phyloP scores from a whole-genome alignment of 2,329 filamentous ascomycete species.

The Arthroderma uncinatum region DNA sequence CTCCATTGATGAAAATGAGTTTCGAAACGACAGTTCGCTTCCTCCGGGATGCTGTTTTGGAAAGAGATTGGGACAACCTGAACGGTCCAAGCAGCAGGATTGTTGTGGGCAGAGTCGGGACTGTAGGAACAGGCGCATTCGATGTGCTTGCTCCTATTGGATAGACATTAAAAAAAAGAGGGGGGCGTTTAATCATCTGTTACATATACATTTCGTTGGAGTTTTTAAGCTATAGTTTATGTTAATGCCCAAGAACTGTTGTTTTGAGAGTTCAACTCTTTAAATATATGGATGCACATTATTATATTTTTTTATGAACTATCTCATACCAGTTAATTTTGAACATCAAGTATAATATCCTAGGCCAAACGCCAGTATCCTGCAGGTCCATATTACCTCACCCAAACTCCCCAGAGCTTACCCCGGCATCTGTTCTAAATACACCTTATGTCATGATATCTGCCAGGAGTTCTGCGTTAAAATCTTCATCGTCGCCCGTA shows the following conservation, averaged over 20 bases:
- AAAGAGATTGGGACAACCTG: conserved; percentile 82
- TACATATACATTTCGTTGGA: neutral
- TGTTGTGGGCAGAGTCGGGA: conserved; percentile 72
- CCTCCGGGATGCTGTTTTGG: conserved; percentile 80
- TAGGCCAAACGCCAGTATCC: neutral
- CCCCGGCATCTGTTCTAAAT: neutral
- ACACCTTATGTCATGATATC: neutral
- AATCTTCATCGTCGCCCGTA: conserved; percentile 24
- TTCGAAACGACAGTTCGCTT: conserved; percentile 96
- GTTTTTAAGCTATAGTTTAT: neutral
- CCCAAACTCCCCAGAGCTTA: neutral
- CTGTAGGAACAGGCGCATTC: conserved; percentile 81
- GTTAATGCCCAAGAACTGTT: neutral
- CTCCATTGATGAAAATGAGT: conserved; percentile 96
- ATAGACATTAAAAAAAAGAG: conserved; percentile 17
- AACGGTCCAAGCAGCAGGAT: conserved; percentile 76
- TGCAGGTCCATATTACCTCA: neutral
- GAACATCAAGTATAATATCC: neutral
- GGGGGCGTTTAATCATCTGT: neutral
- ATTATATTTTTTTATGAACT: too few relatives aligned
- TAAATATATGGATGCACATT: neutral
- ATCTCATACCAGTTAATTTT: neutral
- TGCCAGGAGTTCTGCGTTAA: conserved; percentile 36
- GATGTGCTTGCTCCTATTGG: conserved; percentile 58
- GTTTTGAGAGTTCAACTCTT: neutral